Conservation (phyloP, 2,329 filamentous ascomycete genomes). For the Bipolaris sorokiniana region DNA sequence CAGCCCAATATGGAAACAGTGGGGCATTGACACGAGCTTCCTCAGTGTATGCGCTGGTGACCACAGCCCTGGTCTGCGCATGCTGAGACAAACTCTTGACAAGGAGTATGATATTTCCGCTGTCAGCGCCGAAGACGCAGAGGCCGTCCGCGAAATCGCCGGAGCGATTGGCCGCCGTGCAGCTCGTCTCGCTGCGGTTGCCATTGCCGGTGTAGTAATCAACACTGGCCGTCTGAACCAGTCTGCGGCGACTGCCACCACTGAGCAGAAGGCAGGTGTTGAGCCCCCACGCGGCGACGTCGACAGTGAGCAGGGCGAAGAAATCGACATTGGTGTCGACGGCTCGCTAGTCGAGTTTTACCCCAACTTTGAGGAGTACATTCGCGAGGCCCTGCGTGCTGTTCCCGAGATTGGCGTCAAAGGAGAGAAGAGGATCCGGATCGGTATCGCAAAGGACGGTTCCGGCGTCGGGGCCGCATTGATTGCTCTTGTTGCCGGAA, state of each 20-base stretch:
- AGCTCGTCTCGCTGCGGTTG: conserved; percentile 84
- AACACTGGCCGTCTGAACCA: conserved; percentile 72
- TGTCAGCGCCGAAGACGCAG: conserved; percentile 80
- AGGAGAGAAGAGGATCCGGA: conserved; percentile 85
- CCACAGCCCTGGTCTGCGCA: conserved; percentile 71
- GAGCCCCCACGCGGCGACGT: conserved; percentile 40
- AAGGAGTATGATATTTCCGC: conserved; percentile 76
- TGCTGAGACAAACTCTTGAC: conserved; percentile 79
- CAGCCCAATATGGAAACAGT: conserved; percentile 71
- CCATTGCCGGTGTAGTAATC: conserved; percentile 83
- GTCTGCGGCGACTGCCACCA: conserved; percentile 43
- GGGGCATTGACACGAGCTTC: conserved; percentile 91
- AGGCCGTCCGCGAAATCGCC: conserved; percentile 83
- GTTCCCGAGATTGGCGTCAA: conserved; percentile 77
- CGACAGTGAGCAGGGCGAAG: conserved; percentile 62
- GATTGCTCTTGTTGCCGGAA: conserved; percentile 86
- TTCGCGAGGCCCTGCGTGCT: conserved; percentile 78
- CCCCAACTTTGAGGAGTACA: conserved; percentile 86
- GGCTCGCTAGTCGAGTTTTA: conserved; percentile 96
- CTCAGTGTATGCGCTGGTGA: conserved; percentile 87
- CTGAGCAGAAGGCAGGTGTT: conserved; percentile 45
- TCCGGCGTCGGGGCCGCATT: conserved; percentile 94
- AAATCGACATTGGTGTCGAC: conserved; percentile 92
- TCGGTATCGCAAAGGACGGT: conserved; percentile 96
- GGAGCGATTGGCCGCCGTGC: conserved; percentile 86